A percentile compares a stretch with the other conserved stretches of the same genome.
Evolutionary conservation across 139 green algal genomes (phyloP).

Genomic region (Picochlorum sp.): DNA sequence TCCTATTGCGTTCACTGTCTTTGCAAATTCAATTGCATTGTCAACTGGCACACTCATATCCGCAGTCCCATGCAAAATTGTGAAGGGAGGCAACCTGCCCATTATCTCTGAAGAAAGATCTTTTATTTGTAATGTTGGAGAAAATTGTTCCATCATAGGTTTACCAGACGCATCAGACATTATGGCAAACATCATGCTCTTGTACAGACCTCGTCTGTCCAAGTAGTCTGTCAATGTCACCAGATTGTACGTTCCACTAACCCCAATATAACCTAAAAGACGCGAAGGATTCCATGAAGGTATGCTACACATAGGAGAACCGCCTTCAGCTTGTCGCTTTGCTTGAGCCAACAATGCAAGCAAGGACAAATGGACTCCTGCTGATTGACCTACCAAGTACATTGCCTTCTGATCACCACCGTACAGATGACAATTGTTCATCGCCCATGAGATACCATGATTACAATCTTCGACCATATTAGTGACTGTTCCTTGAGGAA

Average conservation of each 20-base stretch:
- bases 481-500: constrained; percentile 66
- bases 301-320: constrained; percentile 4
- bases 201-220: constrained; percentile 62
- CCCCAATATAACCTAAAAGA: constrained; percentile 27
- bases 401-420: constrained; percentile 62
- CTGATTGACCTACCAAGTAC: constrained; percentile 76
- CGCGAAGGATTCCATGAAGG: constrained; percentile 37
- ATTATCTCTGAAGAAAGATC: constrained; percentile 8
- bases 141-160: constrained; percentile 42
- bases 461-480: constrained; percentile 92
- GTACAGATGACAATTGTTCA: constrained; percentile 44
- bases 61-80: constrained; percentile 69
- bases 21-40: constrained; percentile 37
- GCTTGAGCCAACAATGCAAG: constrained; percentile 65
- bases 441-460: constrained; percentile 76
- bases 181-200: constrained; percentile 40
- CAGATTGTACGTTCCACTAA: constrained; percentile 71
- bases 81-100: constrained; percentile 32
- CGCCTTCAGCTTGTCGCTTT: not conserved
- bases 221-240: constrained; percentile 61
- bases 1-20: constrained; percentile 29
- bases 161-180: constrained; percentile 28
- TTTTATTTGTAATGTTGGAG: constrained; percentile 41
- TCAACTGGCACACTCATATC: constrained; percentile 65
- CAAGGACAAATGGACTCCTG: constrained; percentile 69